Conservation (phyloP, 1,284 basidiomycete genomes). For the Austropuccinia psidii region DNA sequence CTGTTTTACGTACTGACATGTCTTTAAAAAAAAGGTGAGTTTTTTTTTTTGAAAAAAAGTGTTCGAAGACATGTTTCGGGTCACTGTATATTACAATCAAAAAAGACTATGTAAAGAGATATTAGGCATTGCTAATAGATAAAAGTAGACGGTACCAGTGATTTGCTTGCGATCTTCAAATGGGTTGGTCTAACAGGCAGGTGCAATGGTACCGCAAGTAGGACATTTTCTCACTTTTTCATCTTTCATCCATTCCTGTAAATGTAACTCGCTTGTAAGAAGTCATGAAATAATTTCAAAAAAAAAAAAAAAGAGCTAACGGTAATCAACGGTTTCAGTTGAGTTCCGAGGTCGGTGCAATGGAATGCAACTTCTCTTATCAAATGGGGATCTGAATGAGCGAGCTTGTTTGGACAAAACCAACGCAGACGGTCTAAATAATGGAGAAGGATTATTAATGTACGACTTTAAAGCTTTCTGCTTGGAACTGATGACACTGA, state of each 20-base stretch:
- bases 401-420: conserved; percentile 72
- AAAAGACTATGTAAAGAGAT: too few relatives aligned
- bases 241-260: conserved; percentile 57
- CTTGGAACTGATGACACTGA: conserved; percentile 8
- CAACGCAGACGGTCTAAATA: conserved; percentile 79
- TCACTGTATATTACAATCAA: too few relatives aligned
- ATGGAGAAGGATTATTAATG: background rate
- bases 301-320: conserved; percentile 14
- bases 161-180: too few relatives aligned
- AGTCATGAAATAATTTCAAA: background rate
- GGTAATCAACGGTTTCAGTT: conserved; percentile 84
- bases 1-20: too few relatives aligned
- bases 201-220: conserved; percentile 62
- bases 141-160: too few relatives aligned
- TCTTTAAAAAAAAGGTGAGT: too few relatives aligned
- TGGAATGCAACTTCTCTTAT: conserved; percentile 82
- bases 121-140: too few relatives aligned
- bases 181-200: conserved; percentile 18
- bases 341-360: conserved; percentile 81
- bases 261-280: conserved; percentile 20
- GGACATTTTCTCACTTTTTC: conserved; percentile 61
- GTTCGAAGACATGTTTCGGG: too few relatives aligned
- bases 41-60: too few relatives aligned
- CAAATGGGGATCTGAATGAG: conserved; percentile 61
- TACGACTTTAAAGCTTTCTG: background rate